Evolutionary conservation across 306 rosid genomes (phyloP).

Genomic region (Canavalia gladiata): DNA sequence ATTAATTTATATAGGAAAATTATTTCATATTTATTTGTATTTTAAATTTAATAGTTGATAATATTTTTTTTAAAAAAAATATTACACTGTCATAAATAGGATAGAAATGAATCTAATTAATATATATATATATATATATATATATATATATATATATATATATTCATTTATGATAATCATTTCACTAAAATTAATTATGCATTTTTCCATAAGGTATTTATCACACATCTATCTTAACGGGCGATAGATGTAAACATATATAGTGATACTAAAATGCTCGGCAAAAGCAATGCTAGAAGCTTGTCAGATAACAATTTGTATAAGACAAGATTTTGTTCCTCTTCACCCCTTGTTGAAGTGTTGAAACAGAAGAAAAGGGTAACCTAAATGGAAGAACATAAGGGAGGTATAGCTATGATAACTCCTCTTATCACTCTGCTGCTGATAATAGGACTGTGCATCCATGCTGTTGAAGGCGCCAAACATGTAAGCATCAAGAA

Average conservation of each 20-base stretch:
- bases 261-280: not conserved
- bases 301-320: not conserved
- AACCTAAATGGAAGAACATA: constrained; percentile 12
- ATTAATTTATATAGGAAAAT: too few species aligned
- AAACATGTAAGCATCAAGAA: constrained; percentile 61
- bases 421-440: constrained; percentile 35
- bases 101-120: too few species aligned
- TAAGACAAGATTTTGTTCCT: not conserved
- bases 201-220: not conserved
- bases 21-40: too few species aligned
- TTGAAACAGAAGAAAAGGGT: not conserved
- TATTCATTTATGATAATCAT: too few species aligned
- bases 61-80: too few species aligned
- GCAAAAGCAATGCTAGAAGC: constrained; percentile 38
- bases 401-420: constrained; percentile 17
- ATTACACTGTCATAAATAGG: too few species aligned
- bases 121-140: too few species aligned
- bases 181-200: too few species aligned
- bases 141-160: too few species aligned
- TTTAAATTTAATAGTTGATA: too few species aligned
- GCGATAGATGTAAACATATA: not conserved
- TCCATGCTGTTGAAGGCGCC: not conserved
- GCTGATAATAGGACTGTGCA: constrained; percentile 40
- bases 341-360: not conserved
- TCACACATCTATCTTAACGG: constrained; percentile 13